Conservation (phyloP, 2,329 filamentous ascomycete genomes). For the Ceratocystis albifundus region DNA sequence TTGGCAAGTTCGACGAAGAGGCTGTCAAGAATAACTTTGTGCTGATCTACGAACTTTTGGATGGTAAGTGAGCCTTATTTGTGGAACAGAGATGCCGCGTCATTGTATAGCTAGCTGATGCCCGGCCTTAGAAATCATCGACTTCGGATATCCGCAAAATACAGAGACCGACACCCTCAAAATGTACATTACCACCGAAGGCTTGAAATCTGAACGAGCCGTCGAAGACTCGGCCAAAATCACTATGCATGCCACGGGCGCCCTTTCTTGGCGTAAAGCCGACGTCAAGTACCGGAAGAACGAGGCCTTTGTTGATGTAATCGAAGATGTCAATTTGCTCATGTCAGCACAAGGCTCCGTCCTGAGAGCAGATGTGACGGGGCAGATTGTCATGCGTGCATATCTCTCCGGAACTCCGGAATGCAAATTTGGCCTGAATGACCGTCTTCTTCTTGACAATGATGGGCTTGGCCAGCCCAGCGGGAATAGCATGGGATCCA, state of each 20-base stretch:
- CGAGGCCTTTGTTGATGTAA: slow-evolving; percentile 97
- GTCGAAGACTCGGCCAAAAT: slow-evolving; percentile 94
- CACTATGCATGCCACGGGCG: slow-evolving; percentile 97
- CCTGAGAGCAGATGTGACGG: slow-evolving; percentile 87
- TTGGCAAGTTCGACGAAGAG: slow-evolving; percentile 98
- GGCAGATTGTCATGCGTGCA: slow-evolving; percentile 96
- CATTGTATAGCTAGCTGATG: neutral
- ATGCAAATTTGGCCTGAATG: slow-evolving; percentile 97
- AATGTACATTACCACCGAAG: slow-evolving; percentile 99
- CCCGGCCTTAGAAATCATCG: slow-evolving; percentile 67
- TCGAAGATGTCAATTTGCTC: slow-evolving; percentile 95
- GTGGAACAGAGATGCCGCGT: neutral
- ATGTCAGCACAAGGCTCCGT: slow-evolving; percentile 98
- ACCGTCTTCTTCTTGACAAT: slow-evolving; percentile 78
- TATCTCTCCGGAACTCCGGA: slow-evolving; percentile 94
- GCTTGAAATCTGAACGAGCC: slow-evolving; percentile 79
- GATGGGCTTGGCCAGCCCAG: slow-evolving; percentile 40
- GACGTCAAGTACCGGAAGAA: slow-evolving; percentile 99
- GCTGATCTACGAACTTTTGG: slow-evolving; percentile 89
- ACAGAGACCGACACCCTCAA: slow-evolving; percentile 97
- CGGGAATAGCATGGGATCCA: slow-evolving; percentile 67
- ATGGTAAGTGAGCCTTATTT: slow-evolving; percentile 46
- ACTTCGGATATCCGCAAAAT: slow-evolving; percentile 98
- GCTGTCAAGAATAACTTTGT: slow-evolving; percentile 99
- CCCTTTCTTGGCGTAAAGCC: slow-evolving; percentile 89